Percentiles rank a stretch among this genome's conserved stretches.
phyloP scores from a whole-genome alignment of 148 eudicot genomes.

The Euryodendron excelsum region DNA sequence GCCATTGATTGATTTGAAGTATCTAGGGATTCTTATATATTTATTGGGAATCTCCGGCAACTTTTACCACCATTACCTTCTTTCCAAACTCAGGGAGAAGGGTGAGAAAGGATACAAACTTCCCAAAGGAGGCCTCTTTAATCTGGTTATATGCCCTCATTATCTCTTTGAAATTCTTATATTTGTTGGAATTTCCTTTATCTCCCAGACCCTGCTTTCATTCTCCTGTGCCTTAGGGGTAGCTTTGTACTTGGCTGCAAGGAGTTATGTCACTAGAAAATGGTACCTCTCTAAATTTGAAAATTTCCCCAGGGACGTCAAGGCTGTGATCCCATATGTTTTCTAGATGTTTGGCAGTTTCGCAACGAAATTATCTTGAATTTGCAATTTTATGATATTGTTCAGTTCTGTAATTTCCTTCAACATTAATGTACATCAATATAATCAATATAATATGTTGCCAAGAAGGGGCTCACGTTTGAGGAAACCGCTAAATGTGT shows the following conservation, averaged over 20 bases:
- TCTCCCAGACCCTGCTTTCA: slow-evolving; percentile 28
- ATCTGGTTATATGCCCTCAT: slow-evolving; percentile 44
- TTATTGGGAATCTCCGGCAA: slow-evolving; percentile 32
- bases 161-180: slow-evolving; percentile 36
- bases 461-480: too few relatives aligned
- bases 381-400: neutral
- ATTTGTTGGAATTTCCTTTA: slow-evolving; percentile 28
- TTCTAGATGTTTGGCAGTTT: slow-evolving; percentile 25
- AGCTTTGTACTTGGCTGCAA: slow-evolving; percentile 28
- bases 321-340: slow-evolving; percentile 39
- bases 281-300: slow-evolving; percentile 43
- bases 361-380: neutral
- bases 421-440: too few relatives aligned
- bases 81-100: slow-evolving; percentile 30
- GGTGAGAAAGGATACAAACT: slow-evolving; percentile 34
- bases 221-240: slow-evolving; percentile 9
- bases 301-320: slow-evolving; percentile 35
- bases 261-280: slow-evolving; percentile 37
- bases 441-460: too few relatives aligned
- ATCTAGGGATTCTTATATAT: slow-evolving; percentile 12
- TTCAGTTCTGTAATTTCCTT: too few relatives aligned
- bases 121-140: slow-evolving; percentile 39
- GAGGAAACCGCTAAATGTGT: too few relatives aligned
- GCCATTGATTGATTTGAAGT: slow-evolving; percentile 24
- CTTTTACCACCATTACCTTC: slow-evolving; percentile 38